These are phyloP conservation scores for Arthrobotrys iridis DNA, from an alignment of 2,329 filamentous ascomycete genomes.

Conservation along the genomic window DNA sequence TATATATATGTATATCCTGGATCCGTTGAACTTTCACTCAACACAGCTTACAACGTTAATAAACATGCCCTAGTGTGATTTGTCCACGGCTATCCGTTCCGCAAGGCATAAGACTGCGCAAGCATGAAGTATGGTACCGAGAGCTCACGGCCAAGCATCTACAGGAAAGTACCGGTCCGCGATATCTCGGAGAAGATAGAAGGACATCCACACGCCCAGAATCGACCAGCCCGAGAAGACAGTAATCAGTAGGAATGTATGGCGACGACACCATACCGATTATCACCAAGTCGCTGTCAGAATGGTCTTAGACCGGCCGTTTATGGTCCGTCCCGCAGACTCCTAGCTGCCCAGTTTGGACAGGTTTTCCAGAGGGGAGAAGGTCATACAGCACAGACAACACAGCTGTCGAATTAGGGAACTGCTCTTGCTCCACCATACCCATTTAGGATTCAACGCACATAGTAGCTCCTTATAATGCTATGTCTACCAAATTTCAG, in stretches of 20 bases:
- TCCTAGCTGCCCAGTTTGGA: background rate
- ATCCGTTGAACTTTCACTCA: background rate
- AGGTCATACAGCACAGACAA: slow-evolving; percentile 7
- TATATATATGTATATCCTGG: background rate
- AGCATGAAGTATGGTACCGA: slow-evolving; percentile 33
- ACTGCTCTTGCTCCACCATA: slow-evolving; percentile 8
- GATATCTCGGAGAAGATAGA: slow-evolving; percentile 16
- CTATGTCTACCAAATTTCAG: background rate
- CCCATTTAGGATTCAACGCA: background rate
- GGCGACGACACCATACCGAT: background rate
- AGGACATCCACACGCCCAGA: slow-evolving; percentile 29
- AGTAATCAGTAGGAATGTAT: background rate
- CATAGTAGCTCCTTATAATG: background rate
- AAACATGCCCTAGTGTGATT: slow-evolving; percentile 32
- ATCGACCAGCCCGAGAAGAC: slow-evolving; percentile 30
- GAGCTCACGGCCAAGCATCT: slow-evolving; percentile 43
- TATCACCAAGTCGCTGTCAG: slow-evolving; percentile 3
- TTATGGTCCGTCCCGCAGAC: background rate
- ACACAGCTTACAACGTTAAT: background rate
- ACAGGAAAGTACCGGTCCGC: background rate
- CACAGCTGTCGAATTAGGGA: background rate
- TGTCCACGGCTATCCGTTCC: slow-evolving; percentile 34
- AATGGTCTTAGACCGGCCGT: background rate
- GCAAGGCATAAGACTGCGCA: slow-evolving; percentile 15
- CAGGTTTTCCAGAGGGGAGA: background rate